Percentiles rank a stretch among this genome's conserved stretches.
Conservation (phyloP, 495 filamentous ascomycete genomes). For the Cetradonia linearis region DNA sequence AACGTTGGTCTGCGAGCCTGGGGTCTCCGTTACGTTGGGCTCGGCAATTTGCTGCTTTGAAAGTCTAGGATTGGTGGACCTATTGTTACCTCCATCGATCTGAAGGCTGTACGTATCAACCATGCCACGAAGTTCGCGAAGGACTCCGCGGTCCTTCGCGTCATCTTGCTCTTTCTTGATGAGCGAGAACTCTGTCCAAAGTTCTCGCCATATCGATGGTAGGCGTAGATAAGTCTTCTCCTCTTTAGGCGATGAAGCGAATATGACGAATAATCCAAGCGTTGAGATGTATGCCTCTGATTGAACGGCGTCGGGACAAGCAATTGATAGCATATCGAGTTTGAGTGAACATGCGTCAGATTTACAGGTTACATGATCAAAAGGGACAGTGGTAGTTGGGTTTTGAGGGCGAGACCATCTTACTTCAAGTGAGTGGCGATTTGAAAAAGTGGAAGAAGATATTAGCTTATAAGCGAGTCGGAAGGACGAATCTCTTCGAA, state of each 20-base stretch:
- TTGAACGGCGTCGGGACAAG: slow-evolving; percentile 67
- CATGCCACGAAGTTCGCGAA: slow-evolving; percentile 52
- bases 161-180: slow-evolving; percentile 58
- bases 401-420: slow-evolving; percentile 74
- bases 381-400: slow-evolving; percentile 31
- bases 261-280: slow-evolving; percentile 68
- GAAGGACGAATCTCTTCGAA: slow-evolving; percentile 52
- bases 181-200: slow-evolving; percentile 70
- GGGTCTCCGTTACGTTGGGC: slow-evolving; percentile 28
- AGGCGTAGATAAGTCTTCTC: slow-evolving; percentile 75
- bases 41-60: background rate
- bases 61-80: background rate
- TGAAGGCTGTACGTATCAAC: slow-evolving; percentile 35
- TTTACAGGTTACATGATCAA: slow-evolving; percentile 35
- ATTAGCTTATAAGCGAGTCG: slow-evolving; percentile 55
- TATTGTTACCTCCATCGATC: background rate
- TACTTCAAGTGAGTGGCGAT: slow-evolving; percentile 62
- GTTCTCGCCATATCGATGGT: slow-evolving; percentile 68
- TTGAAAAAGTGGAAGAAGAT: slow-evolving; percentile 61
- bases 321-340: slow-evolving; percentile 63
- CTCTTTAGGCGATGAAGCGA: slow-evolving; percentile 64
- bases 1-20: slow-evolving; percentile 28
- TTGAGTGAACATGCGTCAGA: slow-evolving; percentile 37
- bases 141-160: slow-evolving; percentile 51
- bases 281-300: slow-evolving; percentile 82